Evolutionary conservation across 176 grass and related monocot genomes (phyloP), one percentile per base, ranked within the genome.

Genomic region (Musa schizocarpa): DNA sequence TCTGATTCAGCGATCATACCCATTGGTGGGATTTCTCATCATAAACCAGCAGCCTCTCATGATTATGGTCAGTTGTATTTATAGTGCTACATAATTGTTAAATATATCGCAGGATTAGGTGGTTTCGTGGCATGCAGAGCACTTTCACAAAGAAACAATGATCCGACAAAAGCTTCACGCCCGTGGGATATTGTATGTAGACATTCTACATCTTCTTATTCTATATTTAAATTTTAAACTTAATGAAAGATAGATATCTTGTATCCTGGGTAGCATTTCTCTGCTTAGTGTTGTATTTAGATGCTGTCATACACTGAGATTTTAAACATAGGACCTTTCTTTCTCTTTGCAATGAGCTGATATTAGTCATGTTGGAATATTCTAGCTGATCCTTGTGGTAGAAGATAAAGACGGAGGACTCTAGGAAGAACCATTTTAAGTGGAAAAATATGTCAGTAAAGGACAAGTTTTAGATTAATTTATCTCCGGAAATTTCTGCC

Each of bases 71-170:
- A 22, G 16, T 69, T 50, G 2, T 50, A 43, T 11, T 9, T 70
- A 50, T 20, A 17, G 34, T 43, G 34, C 34, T 70, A 48, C 10
- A 70, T 51, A 14, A 1, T 13, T 48, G 14, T 73, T 63, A 57
- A 48, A 61, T 26, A 56, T n/a, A 1, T 54, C 88, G 69, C 76
- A 99, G 96, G 96, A 63, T 68, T 99, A 75, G 96, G 91, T 81
- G 96, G 96, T 77, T 99, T 99, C 86, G 91, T 99, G 71, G 96
- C 96, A 21, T 99, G 96, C 78, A 99, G 88, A 87, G 91, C 91
- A 63, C 91, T 99, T 87, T 99, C 96, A 26, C 88, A 95, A 81
- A 92, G 91, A 86, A 99, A 99, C 65, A 81, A 72, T 80, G 96
- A 99, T 82, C 96, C 96, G 50, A 89, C 96, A 6, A 95, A 95